phyloP scores from a whole-genome alignment of 148 eudicot genomes.

The Silene conica region DNA sequence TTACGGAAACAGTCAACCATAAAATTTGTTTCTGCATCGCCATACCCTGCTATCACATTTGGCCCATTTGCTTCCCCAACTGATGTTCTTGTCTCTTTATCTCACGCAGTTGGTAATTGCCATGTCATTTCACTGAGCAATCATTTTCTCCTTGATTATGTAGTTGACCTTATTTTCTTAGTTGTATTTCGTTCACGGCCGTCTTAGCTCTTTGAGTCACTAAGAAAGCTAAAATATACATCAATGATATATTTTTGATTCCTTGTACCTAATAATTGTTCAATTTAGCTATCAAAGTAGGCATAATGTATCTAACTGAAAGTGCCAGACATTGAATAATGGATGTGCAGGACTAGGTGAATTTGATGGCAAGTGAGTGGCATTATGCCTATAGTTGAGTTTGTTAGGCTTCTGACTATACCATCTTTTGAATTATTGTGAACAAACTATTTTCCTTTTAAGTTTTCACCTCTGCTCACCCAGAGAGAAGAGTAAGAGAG shows the following conservation, averaged over 20 bases:
- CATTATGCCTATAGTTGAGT: neutral
- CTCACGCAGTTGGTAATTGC: conserved; percentile 78
- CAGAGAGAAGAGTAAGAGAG: neutral
- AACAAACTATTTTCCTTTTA: neutral
- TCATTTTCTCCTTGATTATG: conserved; percentile 5
- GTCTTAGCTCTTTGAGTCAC: neutral
- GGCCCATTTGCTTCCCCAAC: conserved; percentile 91
- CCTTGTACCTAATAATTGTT: neutral
- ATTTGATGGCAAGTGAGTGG: neutral
- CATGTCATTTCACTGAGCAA: conserved; percentile 6
- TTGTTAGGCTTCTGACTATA: neutral
- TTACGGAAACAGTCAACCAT: conserved; percentile 64
- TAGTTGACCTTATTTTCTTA: neutral
- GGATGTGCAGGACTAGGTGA: neutral
- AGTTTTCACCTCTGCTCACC: neutral
- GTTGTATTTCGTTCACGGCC: neutral
- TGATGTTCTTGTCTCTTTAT: conserved; percentile 66
- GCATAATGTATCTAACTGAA: neutral
- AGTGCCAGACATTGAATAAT: neutral
- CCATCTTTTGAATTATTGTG: neutral
- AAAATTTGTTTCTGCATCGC: conserved; percentile 46
- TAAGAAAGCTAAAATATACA: neutral
- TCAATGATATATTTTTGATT: neutral
- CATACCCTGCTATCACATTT: conserved; percentile 78
- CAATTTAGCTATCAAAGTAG: neutral